Percentiles rank a stretch among this genome's conserved stretches.
Evolutionary conservation across 176 grass and related monocot genomes (phyloP).

Genomic region (Avena atlantica): DNA sequence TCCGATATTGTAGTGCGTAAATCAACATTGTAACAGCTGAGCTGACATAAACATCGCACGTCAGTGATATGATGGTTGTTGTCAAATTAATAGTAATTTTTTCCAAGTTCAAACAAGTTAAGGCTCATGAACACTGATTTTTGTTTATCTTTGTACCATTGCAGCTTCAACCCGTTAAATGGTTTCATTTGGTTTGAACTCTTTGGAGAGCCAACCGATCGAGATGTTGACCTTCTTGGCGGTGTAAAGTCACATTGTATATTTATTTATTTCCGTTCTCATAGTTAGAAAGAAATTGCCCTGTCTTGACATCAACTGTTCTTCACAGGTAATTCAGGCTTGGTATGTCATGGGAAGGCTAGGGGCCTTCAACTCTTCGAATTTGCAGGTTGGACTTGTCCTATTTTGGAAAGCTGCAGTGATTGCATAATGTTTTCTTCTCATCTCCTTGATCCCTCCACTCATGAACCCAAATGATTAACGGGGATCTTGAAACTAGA

Average conservation of each 20-base stretch:
- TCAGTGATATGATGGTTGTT: neutral
- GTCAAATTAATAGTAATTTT: neutral
- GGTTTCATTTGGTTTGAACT: conserved; percentile 95
- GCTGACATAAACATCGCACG: neutral
- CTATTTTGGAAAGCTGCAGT: neutral
- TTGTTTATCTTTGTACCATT: conserved; percentile 27
- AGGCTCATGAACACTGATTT: neutral
- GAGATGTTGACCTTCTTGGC: conserved; percentile 88
- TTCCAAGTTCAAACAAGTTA: neutral
- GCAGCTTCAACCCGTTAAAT: conserved; percentile 85
- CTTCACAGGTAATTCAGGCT: conserved; percentile 79
- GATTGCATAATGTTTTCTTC: neutral
- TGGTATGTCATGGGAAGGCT: conserved; percentile 98
- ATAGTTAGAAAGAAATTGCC: conserved; percentile 14
- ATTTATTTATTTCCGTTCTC: conserved; percentile 40
- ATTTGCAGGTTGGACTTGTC: conserved; percentile 80
- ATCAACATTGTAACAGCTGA: neutral
- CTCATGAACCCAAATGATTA: neutral
- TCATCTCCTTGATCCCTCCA: neutral
- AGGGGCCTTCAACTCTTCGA: conserved; percentile 88
- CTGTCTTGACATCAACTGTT: conserved; percentile 12
- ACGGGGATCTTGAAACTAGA: neutral
- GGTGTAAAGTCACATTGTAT: conserved; percentile 65
- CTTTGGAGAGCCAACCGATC: conserved; percentile 81
- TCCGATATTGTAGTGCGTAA: neutral